Evolutionary conservation across 2,329 filamentous ascomycete genomes (phyloP), one percentile per base, ranked within the genome.

Genomic region (Verticillium zaregamsianum): DNA sequence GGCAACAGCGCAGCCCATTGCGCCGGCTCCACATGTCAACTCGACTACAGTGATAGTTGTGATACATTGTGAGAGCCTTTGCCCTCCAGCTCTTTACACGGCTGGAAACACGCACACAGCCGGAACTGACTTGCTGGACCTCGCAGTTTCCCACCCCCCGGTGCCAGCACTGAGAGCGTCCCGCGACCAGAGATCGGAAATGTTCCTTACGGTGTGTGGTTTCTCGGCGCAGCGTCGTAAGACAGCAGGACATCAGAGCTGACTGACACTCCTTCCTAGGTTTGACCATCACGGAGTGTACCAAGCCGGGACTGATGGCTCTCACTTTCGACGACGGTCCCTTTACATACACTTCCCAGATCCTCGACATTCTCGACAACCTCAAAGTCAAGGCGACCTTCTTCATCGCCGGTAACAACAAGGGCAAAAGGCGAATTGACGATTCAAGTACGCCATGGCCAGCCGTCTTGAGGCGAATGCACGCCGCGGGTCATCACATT

Each of bases 281-380:
- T 39, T 68, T 65, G 39, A 62, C 68, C 60, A 74, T 78, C 64
- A 80, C 70, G 0, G 71, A 69, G 59, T 79, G 77, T 65, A 71
- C 66, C 3, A 62, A 62, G 14, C 72, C 73, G 1, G 75, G 74
- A n/a, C 69, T 70, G 61, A 69, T 80, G 52, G 79, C 80, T 4
- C 68, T 82, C 37, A 81, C 79, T 1, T 81, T 78, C 65, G 80
- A 82, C 63, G 80, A 82, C 58, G 79, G 79, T 0, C 80, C 80
- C 0, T 78, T 72, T 61, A 61, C 66, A 4, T 81, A 77, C 66
- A 83, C 80, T 3, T 67, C 68, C 11, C 67, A 71, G 11, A 67
- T 83, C 3, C 74, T 83, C 23, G 73, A 80, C 58, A 59, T 76
- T 1, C 64, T 79, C 11, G 69, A 72, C 32, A 57, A 68, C 11